A percentile compares a stretch with the other conserved stretches of the same genome.
These are phyloP conservation scores for Anthracocystis walkeri DNA, from an alignment of 1,284 basidiomycete genomes.

Conservation along the genomic window DNA sequence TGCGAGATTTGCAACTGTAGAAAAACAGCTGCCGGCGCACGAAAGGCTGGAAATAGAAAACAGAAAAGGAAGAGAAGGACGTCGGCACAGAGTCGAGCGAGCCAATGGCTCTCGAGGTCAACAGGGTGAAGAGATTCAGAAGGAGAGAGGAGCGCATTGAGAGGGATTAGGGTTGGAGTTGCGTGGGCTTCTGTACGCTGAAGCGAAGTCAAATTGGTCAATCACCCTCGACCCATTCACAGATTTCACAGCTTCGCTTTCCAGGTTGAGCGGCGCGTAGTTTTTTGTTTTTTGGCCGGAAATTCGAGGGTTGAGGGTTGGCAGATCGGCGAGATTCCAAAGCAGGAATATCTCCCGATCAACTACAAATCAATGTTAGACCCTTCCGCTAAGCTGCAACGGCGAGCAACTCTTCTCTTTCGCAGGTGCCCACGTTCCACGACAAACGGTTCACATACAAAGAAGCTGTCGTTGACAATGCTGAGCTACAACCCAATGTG, in stretches of 20 bases:
- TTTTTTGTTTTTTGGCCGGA: background rate
- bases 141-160: slow-evolving; percentile 1
- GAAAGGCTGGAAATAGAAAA: background rate
- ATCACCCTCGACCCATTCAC: slow-evolving; percentile 33
- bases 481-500: too few species aligned
- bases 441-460: too few species aligned
- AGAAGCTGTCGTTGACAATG: too few species aligned
- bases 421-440: too few species aligned
- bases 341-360: background rate
- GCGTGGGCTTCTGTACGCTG: slow-evolving; percentile 1
- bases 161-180: slow-evolving; percentile 14
- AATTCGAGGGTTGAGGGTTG: slow-evolving; percentile 7
- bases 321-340: background rate
- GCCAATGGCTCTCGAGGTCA: slow-evolving; percentile 15
- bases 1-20: too few species aligned
- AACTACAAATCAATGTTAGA: background rate
- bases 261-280: background rate
- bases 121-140: background rate
- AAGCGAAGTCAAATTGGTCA: background rate
- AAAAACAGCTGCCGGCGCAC: too few species aligned
- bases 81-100: slow-evolving; percentile 25
- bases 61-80: background rate
- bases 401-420: too few species aligned
- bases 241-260: slow-evolving; percentile 2
- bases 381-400: background rate